Evolutionary conservation across 768 basidiomycete genomes (phyloP).

Genomic region (Clitopilus hobsonii): DNA sequence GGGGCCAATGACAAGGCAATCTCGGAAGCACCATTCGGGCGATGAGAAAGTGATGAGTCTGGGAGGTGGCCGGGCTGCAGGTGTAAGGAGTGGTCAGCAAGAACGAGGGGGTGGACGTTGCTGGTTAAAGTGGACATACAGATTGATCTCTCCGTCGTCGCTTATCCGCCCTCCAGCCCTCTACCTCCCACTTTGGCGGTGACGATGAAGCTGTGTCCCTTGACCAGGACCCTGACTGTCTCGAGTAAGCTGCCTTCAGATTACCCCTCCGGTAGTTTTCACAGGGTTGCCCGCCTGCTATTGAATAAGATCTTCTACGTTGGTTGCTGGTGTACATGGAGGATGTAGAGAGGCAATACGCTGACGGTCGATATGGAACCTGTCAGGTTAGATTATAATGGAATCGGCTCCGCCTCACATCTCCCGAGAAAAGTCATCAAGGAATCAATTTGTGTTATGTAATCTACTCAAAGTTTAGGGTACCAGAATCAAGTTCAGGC

Average conservation of each 20-base stretch:
- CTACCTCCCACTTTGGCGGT: background rate
- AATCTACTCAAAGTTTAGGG: background rate
- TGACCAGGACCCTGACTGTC: background rate
- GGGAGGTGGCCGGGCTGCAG: background rate
- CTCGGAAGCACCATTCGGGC: slow-evolving; percentile 4
- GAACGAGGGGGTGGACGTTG: background rate
- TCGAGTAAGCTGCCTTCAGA: background rate
- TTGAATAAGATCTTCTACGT: background rate
- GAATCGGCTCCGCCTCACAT: background rate
- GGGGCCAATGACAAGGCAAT: slow-evolving; percentile 17
- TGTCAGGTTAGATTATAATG: background rate
- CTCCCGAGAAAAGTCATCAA: background rate
- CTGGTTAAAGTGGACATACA: slow-evolving; percentile 27
- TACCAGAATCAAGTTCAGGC: background rate
- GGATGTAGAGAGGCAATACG: background rate
- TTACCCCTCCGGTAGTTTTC: background rate
- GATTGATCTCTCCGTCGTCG: slow-evolving; percentile 43
- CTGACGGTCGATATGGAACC: slow-evolving; percentile 1
- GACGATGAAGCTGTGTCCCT: background rate
- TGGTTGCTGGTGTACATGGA: background rate
- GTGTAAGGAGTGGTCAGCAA: background rate
- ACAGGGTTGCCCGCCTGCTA: background rate
- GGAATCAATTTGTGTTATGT: background rate
- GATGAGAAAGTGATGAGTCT: slow-evolving; percentile 16
- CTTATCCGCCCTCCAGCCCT: slow-evolving; percentile 23